Conservation (phyloP, 2,329 filamentous ascomycete genomes). For the Rhexocercosporidium sp. region DNA sequence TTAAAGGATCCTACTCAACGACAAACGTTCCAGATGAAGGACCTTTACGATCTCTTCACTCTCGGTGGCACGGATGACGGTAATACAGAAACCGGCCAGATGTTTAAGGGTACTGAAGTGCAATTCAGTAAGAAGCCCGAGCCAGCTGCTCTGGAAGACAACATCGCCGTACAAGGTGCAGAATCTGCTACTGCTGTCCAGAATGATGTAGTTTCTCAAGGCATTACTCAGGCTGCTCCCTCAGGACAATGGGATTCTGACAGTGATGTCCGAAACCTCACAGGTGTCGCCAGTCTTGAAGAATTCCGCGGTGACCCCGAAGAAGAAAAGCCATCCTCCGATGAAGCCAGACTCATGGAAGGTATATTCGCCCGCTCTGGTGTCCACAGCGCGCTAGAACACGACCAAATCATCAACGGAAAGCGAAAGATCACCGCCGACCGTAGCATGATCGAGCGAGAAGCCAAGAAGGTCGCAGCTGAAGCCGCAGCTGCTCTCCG, state of each 20-base stretch:
- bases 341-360: constrained; percentile 82
- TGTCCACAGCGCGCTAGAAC: constrained; percentile 90
- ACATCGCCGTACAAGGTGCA: constrained; percentile 19
- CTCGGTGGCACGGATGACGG: constrained; percentile 71
- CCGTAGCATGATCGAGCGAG: constrained; percentile 76
- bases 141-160: constrained; percentile 33
- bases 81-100: constrained; percentile 79
- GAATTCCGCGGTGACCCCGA: constrained; percentile 58
- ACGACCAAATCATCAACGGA: constrained; percentile 87
- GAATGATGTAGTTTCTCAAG: constrained; percentile 27
- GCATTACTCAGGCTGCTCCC: constrained; percentile 7
- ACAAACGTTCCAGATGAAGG: constrained; percentile 86
- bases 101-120: constrained; percentile 89
- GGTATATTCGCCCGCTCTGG: constrained; percentile 86
- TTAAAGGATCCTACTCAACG: constrained; percentile 92
- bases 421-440: constrained; percentile 75
- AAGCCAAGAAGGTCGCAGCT: constrained; percentile 80
- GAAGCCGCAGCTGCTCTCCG: constrained; percentile 79
- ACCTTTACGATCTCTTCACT: constrained; percentile 91
- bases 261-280: constrained; percentile 57
- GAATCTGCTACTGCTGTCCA: constrained; percentile 23
- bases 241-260: constrained; percentile 41
- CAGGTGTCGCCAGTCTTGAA: constrained; percentile 68
- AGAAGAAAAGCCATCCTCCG: constrained; percentile 50
- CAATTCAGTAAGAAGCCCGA: constrained; percentile 56